Conservation (phyloP, 2,329 filamentous ascomycete species). For the Calonectria pseudoreteaudii region DNA sequence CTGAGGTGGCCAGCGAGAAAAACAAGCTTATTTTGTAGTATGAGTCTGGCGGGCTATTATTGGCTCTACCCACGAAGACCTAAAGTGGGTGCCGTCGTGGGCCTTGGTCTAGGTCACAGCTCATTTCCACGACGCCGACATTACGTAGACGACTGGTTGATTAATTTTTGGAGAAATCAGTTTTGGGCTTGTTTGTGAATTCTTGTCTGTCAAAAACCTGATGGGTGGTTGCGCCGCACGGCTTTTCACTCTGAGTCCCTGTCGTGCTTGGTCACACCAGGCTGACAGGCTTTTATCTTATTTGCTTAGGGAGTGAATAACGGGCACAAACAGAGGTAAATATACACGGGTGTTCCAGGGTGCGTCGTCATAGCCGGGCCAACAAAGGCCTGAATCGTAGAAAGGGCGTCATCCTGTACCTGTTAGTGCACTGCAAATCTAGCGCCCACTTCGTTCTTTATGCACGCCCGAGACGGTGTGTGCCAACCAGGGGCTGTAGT, state of each 20-base stretch:
- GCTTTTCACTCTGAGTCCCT: background rate
- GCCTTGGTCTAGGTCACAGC: background rate
- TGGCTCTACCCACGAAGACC: background rate
- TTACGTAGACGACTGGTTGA: background rate
- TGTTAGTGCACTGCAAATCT: slow-evolving; percentile 8
- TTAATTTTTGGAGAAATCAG: background rate
- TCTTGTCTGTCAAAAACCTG: background rate
- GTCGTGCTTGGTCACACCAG: background rate
- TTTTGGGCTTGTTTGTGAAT: slow-evolving; percentile 5
- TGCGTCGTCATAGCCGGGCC: background rate
- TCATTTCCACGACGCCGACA: slow-evolving; percentile 18
- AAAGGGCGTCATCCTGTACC: slow-evolving; percentile 6
- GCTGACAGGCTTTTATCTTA: background rate
- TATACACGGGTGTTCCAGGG: background rate
- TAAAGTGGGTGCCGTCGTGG: background rate
- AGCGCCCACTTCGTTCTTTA: slow-evolving; percentile 10
- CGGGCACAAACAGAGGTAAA: background rate
- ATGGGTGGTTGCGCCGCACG: background rate
- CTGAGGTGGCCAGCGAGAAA: background rate
- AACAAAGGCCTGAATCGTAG: background rate
- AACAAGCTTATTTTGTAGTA: slow-evolving; percentile 26
- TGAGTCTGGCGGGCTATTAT: slow-evolving; percentile 4
- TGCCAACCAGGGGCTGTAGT: background rate
- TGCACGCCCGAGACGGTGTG: background rate
- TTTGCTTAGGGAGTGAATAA: background rate